Base-by-base conservation (phyloP, 768 basidiomycete genomes). In the Boletus rex-veris region DNA sequence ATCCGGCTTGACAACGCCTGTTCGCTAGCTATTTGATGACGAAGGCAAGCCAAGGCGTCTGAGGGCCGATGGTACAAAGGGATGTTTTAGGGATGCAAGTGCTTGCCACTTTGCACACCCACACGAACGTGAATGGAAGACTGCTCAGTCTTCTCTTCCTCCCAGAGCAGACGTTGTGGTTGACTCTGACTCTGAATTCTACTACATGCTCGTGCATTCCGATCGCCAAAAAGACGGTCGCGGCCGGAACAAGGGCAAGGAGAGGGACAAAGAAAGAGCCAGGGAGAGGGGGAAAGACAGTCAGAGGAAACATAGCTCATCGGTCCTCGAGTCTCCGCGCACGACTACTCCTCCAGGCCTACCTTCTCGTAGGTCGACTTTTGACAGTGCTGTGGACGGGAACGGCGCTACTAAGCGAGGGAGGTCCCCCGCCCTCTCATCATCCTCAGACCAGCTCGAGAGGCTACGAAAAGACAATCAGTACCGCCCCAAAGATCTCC, bases 91-190 rank as follows among this genome's bases (percentile, higher is more conserved):
- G 31, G 57, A 58, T 40, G 63, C 56, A 40, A 58, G 47, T 38
- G 53, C 19, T n/a, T 71, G 69, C 46, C 45, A n/a, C 38, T 71
- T 70, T 30, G 71, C 46, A 14, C 70, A 71, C 26, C 74, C 74
- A 7, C 58, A 59, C 49, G 66, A 73, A 28, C 65, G 67, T 2
- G 57, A 57, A 15, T 75, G 74, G 74, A 41, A 49, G 47, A 36
- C 45, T n/a, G 74, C 74, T 1, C 45, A 48, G 4, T 26, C 54
- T 45, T 71, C 70, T 43, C 9, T 28, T 26, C 70, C 70, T 35
- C 71, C 70, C 11, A 62, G 16, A 42, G 28, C 3, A 18, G 58
- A 61, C 1, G 0, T 21, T 4, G 60, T 71, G 24, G 28, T 14
- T 10, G 71, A 71, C 57, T 49, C 50, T 3, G 58, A 66, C 19